These are phyloP conservation scores for Saccharum spontaneum DNA, from an alignment of 176 grass and related monocot species.

Conservation along the genomic window DNA sequence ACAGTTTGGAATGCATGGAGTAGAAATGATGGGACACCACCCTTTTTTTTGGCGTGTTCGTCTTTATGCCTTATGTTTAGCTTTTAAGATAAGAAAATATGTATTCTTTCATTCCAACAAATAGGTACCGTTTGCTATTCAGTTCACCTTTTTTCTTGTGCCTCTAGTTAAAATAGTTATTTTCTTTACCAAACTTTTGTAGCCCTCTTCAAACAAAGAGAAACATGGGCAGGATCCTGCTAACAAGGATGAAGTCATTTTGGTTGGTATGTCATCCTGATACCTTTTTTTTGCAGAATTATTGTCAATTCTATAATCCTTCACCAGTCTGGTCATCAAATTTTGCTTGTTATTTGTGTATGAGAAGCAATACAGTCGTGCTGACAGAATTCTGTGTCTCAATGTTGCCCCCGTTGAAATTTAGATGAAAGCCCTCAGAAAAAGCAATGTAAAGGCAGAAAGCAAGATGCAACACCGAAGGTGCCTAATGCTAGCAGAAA, in stretches of 20 bases:
- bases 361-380: neutral
- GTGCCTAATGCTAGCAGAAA: constrained; percentile 49
- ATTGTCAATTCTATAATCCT: constrained; percentile 15
- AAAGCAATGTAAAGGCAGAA: constrained; percentile 55
- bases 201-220: constrained; percentile 41
- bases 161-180: constrained; percentile 19
- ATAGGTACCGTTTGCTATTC: neutral
- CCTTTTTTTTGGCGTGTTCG: neutral
- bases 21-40: too few species aligned
- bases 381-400: constrained; percentile 11
- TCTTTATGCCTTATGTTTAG: neutral
- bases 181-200: constrained; percentile 29
- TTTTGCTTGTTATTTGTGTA: constrained; percentile 27
- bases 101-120: neutral
- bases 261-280: constrained; percentile 44
- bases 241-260: constrained; percentile 45
- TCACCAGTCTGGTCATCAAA: neutral
- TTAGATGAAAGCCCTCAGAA: constrained; percentile 64
- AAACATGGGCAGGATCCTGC: constrained; percentile 24
- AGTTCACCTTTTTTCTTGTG: neutral
- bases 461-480: constrained; percentile 44
- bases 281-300: neutral
- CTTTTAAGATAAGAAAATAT: neutral
- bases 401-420: constrained; percentile 21
- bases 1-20: neutral